These are phyloP conservation scores for Penicillium verhagenii DNA, from an alignment of 495 filamentous ascomycete species.

Conservation along the genomic window DNA sequence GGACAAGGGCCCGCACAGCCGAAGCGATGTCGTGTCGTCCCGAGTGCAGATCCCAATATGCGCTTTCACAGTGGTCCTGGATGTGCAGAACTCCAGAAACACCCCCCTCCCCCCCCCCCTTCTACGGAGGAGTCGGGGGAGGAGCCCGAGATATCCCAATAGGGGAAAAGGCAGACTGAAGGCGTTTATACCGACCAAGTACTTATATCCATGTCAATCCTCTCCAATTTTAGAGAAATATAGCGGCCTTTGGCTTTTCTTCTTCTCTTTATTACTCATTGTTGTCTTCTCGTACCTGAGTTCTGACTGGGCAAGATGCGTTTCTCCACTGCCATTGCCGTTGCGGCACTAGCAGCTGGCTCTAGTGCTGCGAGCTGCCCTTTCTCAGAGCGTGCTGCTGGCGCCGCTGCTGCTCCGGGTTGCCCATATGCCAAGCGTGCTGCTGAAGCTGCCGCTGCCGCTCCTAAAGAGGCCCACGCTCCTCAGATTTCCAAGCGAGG, in stretches of 20 bases:
- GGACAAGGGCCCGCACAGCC: background rate
- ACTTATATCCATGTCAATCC: background rate
- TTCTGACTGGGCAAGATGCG: background rate
- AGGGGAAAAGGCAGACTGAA: background rate
- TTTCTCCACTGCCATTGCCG: background rate
- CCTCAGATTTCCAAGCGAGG: background rate
- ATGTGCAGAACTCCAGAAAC: background rate
- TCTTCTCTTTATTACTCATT: background rate
- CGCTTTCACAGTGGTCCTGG: background rate
- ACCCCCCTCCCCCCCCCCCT: too few species aligned
- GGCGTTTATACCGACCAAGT: background rate
- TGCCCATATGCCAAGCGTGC: conserved; percentile 4
- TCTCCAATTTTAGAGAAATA: background rate
- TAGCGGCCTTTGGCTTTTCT: background rate
- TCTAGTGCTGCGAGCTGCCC: conserved; percentile 4
- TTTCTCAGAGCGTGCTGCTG: conserved; percentile 1
- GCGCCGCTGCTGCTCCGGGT: background rate
- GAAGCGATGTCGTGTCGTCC: background rate
- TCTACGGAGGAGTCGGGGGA: background rate
- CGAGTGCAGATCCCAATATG: conserved; percentile 1
- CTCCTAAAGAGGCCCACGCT: background rate
- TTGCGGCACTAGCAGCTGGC: conserved; percentile 2
- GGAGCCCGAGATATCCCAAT: background rate
- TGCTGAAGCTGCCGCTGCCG: background rate
- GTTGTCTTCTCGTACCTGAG: background rate